These are phyloP conservation scores for Castanea crenata DNA, from an alignment of 306 rosid genomes.

Conservation along the genomic window DNA sequence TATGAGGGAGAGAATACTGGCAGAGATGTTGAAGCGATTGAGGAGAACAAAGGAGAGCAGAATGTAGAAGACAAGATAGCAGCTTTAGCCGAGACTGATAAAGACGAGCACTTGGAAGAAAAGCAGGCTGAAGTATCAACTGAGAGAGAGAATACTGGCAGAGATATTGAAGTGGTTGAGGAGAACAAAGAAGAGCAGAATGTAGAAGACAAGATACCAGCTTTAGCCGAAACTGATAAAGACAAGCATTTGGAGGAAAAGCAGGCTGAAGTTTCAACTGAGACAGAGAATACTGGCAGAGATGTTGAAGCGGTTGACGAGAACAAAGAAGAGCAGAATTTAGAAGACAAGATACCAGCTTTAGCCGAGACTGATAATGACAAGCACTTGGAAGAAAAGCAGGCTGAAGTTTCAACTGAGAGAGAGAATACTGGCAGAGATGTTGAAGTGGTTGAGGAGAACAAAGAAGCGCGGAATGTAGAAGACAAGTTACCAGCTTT, in stretches of 20 bases:
- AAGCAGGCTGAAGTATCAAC: slow-evolving; percentile 35
- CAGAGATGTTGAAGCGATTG: slow-evolving; percentile 15
- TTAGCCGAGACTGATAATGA: slow-evolving; percentile 26
- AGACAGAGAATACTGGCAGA: background rate
- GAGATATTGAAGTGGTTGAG: slow-evolving; percentile 15
- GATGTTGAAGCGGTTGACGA: slow-evolving; percentile 16
- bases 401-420: too few species aligned
- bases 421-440: background rate
- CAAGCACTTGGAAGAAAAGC: slow-evolving; percentile 29
- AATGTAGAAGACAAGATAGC: slow-evolving; percentile 21
- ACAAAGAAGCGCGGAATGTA: background rate
- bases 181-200: background rate
- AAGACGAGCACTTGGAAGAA: slow-evolving; percentile 24
- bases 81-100: slow-evolving; percentile 26
- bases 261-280: background rate
- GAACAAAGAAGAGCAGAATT: background rate
- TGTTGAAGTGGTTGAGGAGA: slow-evolving; percentile 12
- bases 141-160: background rate
- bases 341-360: slow-evolving; percentile 23
- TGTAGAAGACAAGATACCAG: too few species aligned
- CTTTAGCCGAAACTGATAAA: too few species aligned
- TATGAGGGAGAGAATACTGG: background rate
- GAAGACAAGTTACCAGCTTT: slow-evolving; percentile 22
- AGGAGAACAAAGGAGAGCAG: slow-evolving; percentile 17
- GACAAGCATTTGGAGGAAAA: too few species aligned